Evolutionary conservation across 331 rosid species (phyloP).

Genomic region (Spiraea crenata): DNA sequence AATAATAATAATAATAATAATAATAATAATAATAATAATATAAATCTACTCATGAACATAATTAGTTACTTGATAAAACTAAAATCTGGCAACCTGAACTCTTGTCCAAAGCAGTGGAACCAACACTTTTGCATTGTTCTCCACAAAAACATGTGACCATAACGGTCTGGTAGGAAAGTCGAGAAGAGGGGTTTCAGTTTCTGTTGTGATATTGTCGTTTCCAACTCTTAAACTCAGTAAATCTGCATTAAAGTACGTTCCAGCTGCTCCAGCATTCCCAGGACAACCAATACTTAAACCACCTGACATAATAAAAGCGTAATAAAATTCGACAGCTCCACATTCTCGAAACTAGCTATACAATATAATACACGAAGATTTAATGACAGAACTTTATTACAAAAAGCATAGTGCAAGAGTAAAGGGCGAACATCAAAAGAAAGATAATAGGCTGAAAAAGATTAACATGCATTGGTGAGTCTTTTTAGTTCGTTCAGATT

Average conservation of each 20-base stretch:
- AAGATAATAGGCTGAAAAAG: not conserved
- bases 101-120: constrained; percentile 98
- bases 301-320: constrained; percentile 49
- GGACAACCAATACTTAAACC: constrained; percentile 93
- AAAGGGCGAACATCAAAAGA: not conserved
- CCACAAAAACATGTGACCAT: constrained; percentile 98
- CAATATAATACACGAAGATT: not conserved
- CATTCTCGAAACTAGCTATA: constrained; percentile 11
- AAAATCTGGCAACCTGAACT: constrained; percentile 74
- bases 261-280: constrained; percentile 95
- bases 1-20: not conserved
- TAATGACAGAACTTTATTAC: not conserved
- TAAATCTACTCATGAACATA: constrained; percentile 3
- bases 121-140: constrained; percentile 91
- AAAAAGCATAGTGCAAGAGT: not conserved
- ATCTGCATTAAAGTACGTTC: constrained; percentile 91
- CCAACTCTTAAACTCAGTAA: constrained; percentile 85
- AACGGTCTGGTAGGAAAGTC: constrained; percentile 86
- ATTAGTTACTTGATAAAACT: constrained; percentile 1
- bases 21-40: not conserved
- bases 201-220: constrained; percentile 92
- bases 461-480: not conserved
- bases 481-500: too few species aligned
- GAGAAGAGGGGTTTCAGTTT: constrained; percentile 96
- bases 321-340: constrained; percentile 18